Evolutionary conservation across 2,329 filamentous ascomycete species (phyloP).

Genomic region (Arthrocladium fulminans): DNA sequence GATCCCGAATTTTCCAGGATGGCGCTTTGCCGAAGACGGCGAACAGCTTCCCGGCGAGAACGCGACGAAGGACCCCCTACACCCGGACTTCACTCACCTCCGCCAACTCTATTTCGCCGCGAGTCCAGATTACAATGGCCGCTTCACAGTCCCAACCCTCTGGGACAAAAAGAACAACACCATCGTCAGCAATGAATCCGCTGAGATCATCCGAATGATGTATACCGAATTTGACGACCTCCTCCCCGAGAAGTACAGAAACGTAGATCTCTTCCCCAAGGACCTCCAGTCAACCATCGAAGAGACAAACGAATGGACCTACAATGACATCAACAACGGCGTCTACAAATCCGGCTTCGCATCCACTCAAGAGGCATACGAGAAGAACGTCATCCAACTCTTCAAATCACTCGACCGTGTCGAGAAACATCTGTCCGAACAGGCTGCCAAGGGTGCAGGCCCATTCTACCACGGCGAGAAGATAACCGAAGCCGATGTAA

Average conservation of each 20-base stretch:
- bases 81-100: slow-evolving; percentile 59
- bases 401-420: slow-evolving; percentile 70
- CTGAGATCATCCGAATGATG: slow-evolving; percentile 88
- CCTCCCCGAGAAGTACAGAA: slow-evolving; percentile 47
- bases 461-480: slow-evolving; percentile 67
- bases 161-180: slow-evolving; percentile 60
- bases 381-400: slow-evolving; percentile 59
- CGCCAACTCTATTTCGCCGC: slow-evolving; percentile 71
- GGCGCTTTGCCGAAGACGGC: slow-evolving; percentile 67
- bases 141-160: slow-evolving; percentile 81
- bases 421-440: slow-evolving; percentile 56
- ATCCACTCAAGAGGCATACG: slow-evolving; percentile 73
- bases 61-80: slow-evolving; percentile 49
- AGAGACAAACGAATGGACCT: slow-evolving; percentile 69
- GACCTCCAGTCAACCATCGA: slow-evolving; percentile 62
- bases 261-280: slow-evolving; percentile 59
- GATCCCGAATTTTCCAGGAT: slow-evolving; percentile 45
- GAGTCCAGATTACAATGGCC: slow-evolving; percentile 61
- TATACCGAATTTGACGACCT: slow-evolving; percentile 70
- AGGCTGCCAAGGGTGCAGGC: slow-evolving; percentile 27
- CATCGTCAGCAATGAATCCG: slow-evolving; percentile 84
- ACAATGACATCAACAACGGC: slow-evolving; percentile 50
- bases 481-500: slow-evolving; percentile 74
- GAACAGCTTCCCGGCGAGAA: slow-evolving; percentile 51
- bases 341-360: slow-evolving; percentile 65